Base-by-base conservation (phyloP, 1,284 basidiomycete species). In the Cutaneotrichosporon sp. region DNA sequence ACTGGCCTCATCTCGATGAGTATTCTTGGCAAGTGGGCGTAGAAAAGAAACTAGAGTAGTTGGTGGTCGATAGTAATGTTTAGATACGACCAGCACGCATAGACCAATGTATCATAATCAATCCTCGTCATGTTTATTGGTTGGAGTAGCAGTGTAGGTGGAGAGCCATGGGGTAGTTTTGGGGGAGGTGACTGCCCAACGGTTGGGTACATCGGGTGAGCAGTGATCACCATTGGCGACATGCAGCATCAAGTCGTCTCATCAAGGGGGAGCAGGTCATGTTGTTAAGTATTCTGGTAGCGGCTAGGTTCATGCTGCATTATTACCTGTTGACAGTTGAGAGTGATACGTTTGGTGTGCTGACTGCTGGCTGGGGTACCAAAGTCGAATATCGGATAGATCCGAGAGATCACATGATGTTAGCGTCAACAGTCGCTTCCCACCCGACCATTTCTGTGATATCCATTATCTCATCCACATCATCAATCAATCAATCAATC, bases 1-100 rank as follows among this genome's bases (percentile, higher is more conserved):
- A 61, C 69, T 9, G 77, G 77, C 13, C 60, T 77, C 61, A 65
- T 75, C 50, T 70, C 69, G 31, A 77, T 80, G 79, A 74, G 73
- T 38, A 73, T 81, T 3, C 71, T 81, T 1, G 79, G 77, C 10
- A 80, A 79, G 64, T 81, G 79, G 78, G 77, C 77, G 0, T 79
- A 70, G 42, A 46, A 2, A 18, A 26, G 16, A n/a, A 1, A 5
- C 2, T 46, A n/a, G 42, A 46, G 42, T 5, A n/a, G 42, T 7
- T 18, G 1, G 38, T 40, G 18, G 18, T 4, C 42, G 50, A 7
- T 1, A 31, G 50, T 51, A 46, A 46, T 46, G 42, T 46, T 18
- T 46, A n/a, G 16, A 46, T 46, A 46, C 18, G 4, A n/a, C 42
- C 18, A 11, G 38, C 38, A 46, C 42, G 42, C 18, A 46, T 46